Base-by-base conservation (phyloP, 202 grass and related monocot genomes). In the Carex arenaria region DNA sequence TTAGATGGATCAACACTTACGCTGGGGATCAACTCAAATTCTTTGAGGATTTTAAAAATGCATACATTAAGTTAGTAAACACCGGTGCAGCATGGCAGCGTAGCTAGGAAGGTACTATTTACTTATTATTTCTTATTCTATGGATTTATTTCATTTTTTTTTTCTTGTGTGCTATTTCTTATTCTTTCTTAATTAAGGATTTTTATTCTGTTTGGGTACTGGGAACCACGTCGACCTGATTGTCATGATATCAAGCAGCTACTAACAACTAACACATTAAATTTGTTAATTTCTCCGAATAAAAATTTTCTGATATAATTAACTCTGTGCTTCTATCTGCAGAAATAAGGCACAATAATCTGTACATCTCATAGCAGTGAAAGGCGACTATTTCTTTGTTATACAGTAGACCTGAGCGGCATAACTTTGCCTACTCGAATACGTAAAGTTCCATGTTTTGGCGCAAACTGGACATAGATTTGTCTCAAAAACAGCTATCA, bases 1-100 rank as follows among this genome's bases (percentile, higher is more conserved):
- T 36, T 86, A 98, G 92, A 86, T 98, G 92, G 95, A 88, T 95
- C 20, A 89, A 82, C 7, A 59, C 91, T 5, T 98, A 98, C 52
- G 95, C 95, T 30, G 61, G 62, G 43, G 92, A 98, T 72, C 92
- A 98, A 82, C 70, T 18, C 47, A 93, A 66, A 67, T 98, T 98
- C 87, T 98, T 91, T 51, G 47, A 87, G 11, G 87, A 98, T 74
- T 98, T 93, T 71, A 87, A 68, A 63, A 86, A 87, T 63, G 26
- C 92, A 12, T 98, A 98, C 72, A 87, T 91, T 84, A 95, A 98
- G 78, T 93, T 98, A 59, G 92, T 93, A 54, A 86, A 95, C 47
- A 94, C 77, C 14, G 92, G 95, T 51, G 90, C 85, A 71, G 86
- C 80, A 12, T 98, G 92, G 95, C 77, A 68, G 89, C 23, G 61